These are phyloP conservation scores for Parachaetomium inaequale DNA, from an alignment of 495 filamentous ascomycete species.

Conservation along the genomic window DNA sequence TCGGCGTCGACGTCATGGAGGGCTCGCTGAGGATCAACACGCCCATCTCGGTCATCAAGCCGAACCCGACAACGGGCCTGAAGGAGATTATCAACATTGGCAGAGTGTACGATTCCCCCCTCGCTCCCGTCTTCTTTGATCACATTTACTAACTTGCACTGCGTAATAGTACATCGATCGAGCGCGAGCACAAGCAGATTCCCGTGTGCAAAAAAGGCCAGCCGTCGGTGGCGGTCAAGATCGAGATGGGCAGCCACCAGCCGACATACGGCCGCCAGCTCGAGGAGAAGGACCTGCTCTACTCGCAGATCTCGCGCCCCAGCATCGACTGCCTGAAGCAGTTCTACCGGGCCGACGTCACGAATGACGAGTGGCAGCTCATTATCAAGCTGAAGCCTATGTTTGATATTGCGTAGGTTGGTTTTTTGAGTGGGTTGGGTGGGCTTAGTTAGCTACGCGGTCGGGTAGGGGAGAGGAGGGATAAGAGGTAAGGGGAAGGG, in stretches of 20 bases:
- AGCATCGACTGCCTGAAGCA: slow-evolving; percentile 96
- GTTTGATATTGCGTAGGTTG: slow-evolving; percentile 69
- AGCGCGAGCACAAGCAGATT: slow-evolving; percentile 96
- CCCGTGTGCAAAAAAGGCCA: slow-evolving; percentile 89
- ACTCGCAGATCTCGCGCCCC: slow-evolving; percentile 77
- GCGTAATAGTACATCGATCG: slow-evolving; percentile 71
- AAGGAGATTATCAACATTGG: slow-evolving; percentile 83
- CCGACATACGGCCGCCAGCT: slow-evolving; percentile 92
- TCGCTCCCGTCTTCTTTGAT: not conserved
- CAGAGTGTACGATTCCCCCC: slow-evolving; percentile 75
- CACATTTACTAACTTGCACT: not conserved
- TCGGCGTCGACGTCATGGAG: slow-evolving; percentile 93
- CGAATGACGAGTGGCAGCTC: slow-evolving; percentile 91
- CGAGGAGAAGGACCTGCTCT: slow-evolving; percentile 87
- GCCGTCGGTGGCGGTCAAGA: slow-evolving; percentile 95
- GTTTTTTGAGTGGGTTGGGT: not conserved
- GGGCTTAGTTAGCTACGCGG: too few relatives aligned
- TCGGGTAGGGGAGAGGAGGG: not conserved
- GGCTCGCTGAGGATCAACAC: slow-evolving; percentile 81
- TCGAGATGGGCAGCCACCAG: slow-evolving; percentile 89
- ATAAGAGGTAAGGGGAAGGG: not conserved
- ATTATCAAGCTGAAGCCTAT: slow-evolving; percentile 87
- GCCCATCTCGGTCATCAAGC: slow-evolving; percentile 79
- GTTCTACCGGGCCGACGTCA: slow-evolving; percentile 86
- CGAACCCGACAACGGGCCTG: slow-evolving; percentile 68